Conservation (phyloP, 345 rosid species). For the Hibiscus tridactylites region DNA sequence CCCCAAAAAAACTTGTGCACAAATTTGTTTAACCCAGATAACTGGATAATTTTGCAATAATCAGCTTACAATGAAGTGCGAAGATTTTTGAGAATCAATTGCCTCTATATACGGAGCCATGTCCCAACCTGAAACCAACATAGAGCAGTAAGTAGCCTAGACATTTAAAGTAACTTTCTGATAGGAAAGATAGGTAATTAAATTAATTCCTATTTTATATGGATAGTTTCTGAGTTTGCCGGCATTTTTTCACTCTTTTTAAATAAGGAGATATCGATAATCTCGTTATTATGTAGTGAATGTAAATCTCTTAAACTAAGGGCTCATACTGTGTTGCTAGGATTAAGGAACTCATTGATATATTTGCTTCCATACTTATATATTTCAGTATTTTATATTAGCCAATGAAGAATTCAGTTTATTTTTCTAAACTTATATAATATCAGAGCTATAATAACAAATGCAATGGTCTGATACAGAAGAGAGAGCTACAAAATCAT, state of each 20-base stretch:
- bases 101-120: constrained; percentile 97
- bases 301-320: neutral
- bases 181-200: neutral
- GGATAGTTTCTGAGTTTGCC: neutral
- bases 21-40: neutral
- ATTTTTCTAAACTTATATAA: neutral
- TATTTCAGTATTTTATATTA: no score
- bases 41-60: neutral
- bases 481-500: neutral
- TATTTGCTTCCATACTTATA: no score
- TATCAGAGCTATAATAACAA: neutral
- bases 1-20: neutral
- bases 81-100: constrained; percentile 69
- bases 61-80: constrained; percentile 50
- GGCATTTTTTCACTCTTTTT: neutral
- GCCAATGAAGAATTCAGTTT: no score
- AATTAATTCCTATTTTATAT: neutral
- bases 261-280: neutral
- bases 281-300: neutral
- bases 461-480: neutral
- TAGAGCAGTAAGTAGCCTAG: neutral
- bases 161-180: neutral
- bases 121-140: constrained; percentile 71
- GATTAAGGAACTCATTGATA: neutral
- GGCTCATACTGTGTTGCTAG: neutral